Base-by-base conservation (phyloP, 352 stramenopile genomes). In the Pythium volutum region DNA sequence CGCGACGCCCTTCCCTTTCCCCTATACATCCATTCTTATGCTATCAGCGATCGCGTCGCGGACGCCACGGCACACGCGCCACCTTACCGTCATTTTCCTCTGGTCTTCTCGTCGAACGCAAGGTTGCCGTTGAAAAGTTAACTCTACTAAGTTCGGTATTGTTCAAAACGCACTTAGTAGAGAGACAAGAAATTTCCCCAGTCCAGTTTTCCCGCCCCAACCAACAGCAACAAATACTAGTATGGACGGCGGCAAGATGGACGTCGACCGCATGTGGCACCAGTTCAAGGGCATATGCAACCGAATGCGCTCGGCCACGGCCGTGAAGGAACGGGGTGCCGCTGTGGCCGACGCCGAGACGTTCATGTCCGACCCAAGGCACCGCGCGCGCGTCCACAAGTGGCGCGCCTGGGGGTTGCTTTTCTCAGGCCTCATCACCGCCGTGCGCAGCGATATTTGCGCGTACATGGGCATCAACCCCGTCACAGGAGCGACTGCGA, bases 331-430 rank as follows among this genome's bases (percentile, higher is more conserved):
- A 10, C 81, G 74, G 18, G 22, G 22, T 1, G 36, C 47, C 2
- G 62, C 72, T 26, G 55, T 90, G 10, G 52, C 67, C 6, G 55
- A 82, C 25, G 39, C 80, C 22, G 75, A 88, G 68, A 46, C 20
- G 15, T 90, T 89, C 45, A 57, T 94, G 48, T 66, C 57, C 27
- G 71, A 84, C 49, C 66, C 86, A n/a, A 55, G 53, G 36, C 69
- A 62, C 33, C 81, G 81, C 20, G 67, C 77, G 45, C 68, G 77
- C 39, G 71, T 94, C 43, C 82, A 89, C 63, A 83, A 82, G 51
- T 94, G 82, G 84, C 76, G 76, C 51, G 75, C 66, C 11, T 94
- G 84, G 84, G 80, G 81, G 6, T 73, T 79, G 49, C 45, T 92
- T 29, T 64, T 92, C 31, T 73, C 67, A 9, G 75, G 59, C 38